Evolutionary conservation across 441 rosid species (phyloP).

Genomic region (Populus hybrid): DNA sequence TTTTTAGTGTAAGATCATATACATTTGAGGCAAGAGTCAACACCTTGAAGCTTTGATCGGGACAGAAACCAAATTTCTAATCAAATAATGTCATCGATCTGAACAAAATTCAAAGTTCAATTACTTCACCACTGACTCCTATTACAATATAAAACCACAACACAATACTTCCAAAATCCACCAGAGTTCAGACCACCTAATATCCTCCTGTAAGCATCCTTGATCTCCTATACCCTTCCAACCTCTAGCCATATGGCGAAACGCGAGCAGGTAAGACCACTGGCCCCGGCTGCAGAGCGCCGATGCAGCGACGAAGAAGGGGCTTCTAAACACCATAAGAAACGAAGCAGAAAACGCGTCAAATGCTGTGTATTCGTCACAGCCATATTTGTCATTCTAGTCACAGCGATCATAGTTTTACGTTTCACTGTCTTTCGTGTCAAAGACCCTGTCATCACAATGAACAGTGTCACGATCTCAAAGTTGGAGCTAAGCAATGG

Average conservation of each 20-base stretch:
- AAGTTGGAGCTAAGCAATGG: conserved; percentile 42
- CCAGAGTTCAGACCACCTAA: neutral
- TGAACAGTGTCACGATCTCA: conserved; percentile 51
- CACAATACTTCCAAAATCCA: neutral
- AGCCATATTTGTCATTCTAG: conserved; percentile 33
- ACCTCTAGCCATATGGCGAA: conserved; percentile 36
- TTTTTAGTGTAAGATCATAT: neutral
- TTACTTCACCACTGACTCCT: neutral
- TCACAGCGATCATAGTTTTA: conserved; percentile 40
- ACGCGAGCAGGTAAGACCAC: conserved; percentile 53
- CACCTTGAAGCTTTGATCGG: neutral
- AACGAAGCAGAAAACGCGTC: conserved; percentile 26
- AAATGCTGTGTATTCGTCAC: conserved; percentile 42
- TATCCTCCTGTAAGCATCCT: neutral
- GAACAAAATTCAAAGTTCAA: neutral
- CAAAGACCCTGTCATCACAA: conserved; percentile 53
- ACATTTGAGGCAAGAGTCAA: neutral
- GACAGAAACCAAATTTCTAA: neutral
- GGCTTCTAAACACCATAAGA: conserved; percentile 9
- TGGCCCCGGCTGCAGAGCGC: too few species aligned
- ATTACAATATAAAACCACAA: neutral
- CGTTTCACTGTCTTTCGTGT: conserved; percentile 61
- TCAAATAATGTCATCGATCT: neutral
- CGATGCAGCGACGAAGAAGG: conserved; percentile 40
- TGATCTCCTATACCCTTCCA: neutral